Evolutionary conservation across 2,329 filamentous ascomycete species (phyloP).

Genomic region (Cordyceps pruinosa): DNA sequence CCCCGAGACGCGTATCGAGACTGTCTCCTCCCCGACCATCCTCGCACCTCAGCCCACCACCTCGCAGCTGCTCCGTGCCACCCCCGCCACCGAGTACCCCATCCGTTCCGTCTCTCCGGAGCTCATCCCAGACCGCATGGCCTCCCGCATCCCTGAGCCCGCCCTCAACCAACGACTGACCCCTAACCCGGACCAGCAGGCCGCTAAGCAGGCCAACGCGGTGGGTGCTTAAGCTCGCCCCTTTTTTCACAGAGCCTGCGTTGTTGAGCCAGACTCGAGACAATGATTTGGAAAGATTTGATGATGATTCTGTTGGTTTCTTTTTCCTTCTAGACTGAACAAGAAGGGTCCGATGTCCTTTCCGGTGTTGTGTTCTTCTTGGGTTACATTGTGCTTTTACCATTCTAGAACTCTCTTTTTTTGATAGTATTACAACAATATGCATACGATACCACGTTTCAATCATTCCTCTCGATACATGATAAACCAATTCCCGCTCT

Average conservation of each 20-base stretch:
- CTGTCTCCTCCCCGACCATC: slow-evolving; percentile 39
- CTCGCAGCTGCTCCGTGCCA: slow-evolving; percentile 46
- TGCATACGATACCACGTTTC: slow-evolving; percentile 6
- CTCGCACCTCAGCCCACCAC: slow-evolving; percentile 49
- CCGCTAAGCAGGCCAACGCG: slow-evolving; percentile 21
- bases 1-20: slow-evolving; percentile 35
- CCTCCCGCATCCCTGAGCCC: slow-evolving; percentile 47
- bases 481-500: too few species aligned
- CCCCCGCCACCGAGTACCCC: slow-evolving; percentile 49
- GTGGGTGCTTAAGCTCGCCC: slow-evolving; percentile 18
- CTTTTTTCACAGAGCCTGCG: not conserved
- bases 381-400: not conserved
- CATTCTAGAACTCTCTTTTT: not conserved
- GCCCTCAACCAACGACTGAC: slow-evolving; percentile 38
- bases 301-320: not conserved
- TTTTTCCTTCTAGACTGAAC: not conserved
- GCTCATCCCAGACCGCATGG: slow-evolving; percentile 56
- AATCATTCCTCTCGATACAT: too few species aligned
- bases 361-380: not conserved
- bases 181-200: slow-evolving; percentile 41
- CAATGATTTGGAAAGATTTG: not conserved
- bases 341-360: not conserved
- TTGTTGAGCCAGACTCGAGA: not conserved
- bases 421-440: not conserved
- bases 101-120: slow-evolving; percentile 52